Evolutionary conservation across 2,329 filamentous ascomycete species (phyloP).

Genomic region (Colletotrichum nymphaeae): DNA sequence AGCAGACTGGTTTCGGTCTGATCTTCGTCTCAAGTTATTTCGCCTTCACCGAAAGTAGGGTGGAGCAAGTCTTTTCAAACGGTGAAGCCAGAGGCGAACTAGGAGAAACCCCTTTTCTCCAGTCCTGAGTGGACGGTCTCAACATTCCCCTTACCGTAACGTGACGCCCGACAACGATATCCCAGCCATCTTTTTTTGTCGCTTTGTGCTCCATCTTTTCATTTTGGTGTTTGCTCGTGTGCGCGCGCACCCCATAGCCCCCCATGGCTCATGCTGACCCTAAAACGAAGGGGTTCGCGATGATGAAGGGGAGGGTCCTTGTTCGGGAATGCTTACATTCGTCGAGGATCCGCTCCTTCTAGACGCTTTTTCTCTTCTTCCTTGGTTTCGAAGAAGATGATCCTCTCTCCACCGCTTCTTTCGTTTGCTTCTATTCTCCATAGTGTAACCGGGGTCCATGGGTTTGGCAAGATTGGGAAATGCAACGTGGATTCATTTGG

Average conservation of each 20-base stretch:
- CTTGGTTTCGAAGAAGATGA: background rate
- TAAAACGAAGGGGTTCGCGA: background rate
- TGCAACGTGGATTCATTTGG: background rate
- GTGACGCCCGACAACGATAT: conserved; percentile 13
- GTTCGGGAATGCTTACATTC: background rate
- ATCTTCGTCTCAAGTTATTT: conserved; percentile 30
- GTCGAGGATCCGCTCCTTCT: conserved; percentile 16
- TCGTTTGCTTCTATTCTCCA: background rate
- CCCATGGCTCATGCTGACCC: background rate
- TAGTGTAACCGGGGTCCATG: background rate
- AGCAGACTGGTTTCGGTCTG: conserved; percentile 26
- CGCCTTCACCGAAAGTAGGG: conserved; percentile 14
- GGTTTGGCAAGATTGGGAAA: background rate
- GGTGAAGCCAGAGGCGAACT: background rate
- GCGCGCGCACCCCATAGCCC: too few relatives aligned
- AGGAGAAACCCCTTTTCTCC: background rate
- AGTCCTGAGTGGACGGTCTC: background rate
- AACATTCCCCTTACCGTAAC: background rate
- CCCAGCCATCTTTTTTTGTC: conserved; percentile 3
- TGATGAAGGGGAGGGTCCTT: background rate
- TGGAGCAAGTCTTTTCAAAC: background rate
- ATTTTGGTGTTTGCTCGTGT: background rate
- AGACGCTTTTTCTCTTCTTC: conserved; percentile 11
- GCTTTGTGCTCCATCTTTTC: background rate
- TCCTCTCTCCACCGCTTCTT: background rate